These are phyloP conservation scores for Pythium brassicae DNA, from an alignment of 352 stramenopile species.

Conservation along the genomic window DNA sequence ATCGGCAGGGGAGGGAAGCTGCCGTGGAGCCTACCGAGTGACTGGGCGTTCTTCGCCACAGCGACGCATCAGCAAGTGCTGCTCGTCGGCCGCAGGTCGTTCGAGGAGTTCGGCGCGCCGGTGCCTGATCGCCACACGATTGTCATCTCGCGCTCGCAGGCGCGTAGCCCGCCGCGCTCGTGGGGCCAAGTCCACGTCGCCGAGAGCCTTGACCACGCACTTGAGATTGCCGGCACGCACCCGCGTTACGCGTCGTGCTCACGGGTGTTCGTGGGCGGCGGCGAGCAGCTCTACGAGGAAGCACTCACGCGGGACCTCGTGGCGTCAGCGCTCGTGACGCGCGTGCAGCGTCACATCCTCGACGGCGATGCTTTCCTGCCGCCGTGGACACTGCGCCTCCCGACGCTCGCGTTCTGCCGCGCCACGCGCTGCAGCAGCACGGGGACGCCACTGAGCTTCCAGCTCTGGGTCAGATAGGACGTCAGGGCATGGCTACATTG, in stretches of 20 bases:
- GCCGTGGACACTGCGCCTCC: slow-evolving; percentile 38
- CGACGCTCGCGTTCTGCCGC: slow-evolving; percentile 25
- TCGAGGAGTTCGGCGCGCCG: slow-evolving; percentile 41
- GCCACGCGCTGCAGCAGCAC: background rate
- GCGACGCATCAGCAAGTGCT: slow-evolving; percentile 48
- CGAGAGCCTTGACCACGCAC: slow-evolving; percentile 34
- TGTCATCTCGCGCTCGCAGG: slow-evolving; percentile 31
- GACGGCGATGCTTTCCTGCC: slow-evolving; percentile 61
- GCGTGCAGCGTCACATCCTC: slow-evolving; percentile 39
- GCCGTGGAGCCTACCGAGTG: slow-evolving; percentile 54
- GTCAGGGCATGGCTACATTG: slow-evolving; percentile 1
- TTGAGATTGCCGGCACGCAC: slow-evolving; percentile 27
- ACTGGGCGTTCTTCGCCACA: slow-evolving; percentile 73
- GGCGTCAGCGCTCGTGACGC: slow-evolving; percentile 59
- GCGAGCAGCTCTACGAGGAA: slow-evolving; percentile 55
- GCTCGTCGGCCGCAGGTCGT: slow-evolving; percentile 57
- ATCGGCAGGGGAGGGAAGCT: slow-evolving; percentile 50
- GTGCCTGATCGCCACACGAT: slow-evolving; percentile 57
- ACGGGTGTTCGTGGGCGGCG: slow-evolving; percentile 60
- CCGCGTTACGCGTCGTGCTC: slow-evolving; percentile 30
- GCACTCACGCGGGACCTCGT: slow-evolving; percentile 35
- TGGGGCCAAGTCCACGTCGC: slow-evolving; percentile 25
- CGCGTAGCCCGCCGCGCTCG: slow-evolving; percentile 7
- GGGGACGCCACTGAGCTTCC: slow-evolving; percentile 10
- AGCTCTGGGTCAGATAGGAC: slow-evolving; percentile 12